Evolutionary conservation across 2,329 filamentous ascomycete species (phyloP).

Genomic region (Monilinia polystroma): DNA sequence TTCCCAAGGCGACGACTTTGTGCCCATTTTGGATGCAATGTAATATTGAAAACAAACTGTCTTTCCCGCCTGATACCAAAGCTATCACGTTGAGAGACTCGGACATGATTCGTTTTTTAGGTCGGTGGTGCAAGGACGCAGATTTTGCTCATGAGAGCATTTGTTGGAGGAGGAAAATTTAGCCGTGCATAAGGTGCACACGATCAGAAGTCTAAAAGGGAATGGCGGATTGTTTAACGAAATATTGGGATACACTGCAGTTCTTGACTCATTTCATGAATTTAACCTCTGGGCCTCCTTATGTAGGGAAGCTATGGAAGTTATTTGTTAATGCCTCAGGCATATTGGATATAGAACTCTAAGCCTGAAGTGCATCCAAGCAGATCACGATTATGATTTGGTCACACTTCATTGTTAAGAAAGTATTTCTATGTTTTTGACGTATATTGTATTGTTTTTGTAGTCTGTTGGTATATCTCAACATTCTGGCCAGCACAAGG

Average conservation of each 20-base stretch:
- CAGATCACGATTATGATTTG: not conserved
- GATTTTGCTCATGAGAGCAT: constrained; percentile 11
- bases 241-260: not conserved
- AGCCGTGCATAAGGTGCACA: no score
- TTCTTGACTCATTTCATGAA: not conserved
- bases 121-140: not conserved
- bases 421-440: constrained; percentile 11
- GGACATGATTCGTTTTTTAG: constrained; percentile 42
- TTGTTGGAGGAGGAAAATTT: not conserved
- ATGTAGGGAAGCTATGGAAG: not conserved
- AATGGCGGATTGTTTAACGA: not conserved
- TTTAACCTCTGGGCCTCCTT: not conserved
- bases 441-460: constrained; percentile 20
- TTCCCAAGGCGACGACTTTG: constrained; percentile 81
- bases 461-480: constrained; percentile 22
- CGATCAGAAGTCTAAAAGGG: not conserved
- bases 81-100: constrained; percentile 75
- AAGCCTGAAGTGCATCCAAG: not conserved
- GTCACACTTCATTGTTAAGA: constrained; percentile 23
- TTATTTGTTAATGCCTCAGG: constrained; percentile 12
- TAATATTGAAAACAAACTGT: constrained; percentile 89
- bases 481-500: constrained; percentile 36
- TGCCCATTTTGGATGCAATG: constrained; percentile 89
- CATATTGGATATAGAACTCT: not conserved
- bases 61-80: constrained; percentile 93